Conservation (phyloP, 2,329 filamentous ascomycete genomes). For the Colletotrichum chlorophyti region DNA sequence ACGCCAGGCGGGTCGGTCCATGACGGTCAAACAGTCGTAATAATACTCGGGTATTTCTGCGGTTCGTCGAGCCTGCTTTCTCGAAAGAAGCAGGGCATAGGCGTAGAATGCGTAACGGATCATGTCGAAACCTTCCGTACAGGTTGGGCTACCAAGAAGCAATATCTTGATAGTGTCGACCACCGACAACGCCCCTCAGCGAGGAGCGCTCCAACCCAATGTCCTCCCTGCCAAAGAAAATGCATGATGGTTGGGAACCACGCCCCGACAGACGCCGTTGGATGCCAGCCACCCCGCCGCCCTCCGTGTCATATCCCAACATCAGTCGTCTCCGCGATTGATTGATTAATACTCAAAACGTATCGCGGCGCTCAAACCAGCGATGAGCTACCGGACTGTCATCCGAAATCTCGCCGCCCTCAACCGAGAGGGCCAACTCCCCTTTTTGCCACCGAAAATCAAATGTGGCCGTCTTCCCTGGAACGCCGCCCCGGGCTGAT, state of each 20-base stretch:
- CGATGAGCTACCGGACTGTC: slow-evolving; percentile 23
- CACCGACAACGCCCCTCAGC: slow-evolving; percentile 20
- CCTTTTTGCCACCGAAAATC: slow-evolving; percentile 24
- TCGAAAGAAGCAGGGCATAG: slow-evolving; percentile 22
- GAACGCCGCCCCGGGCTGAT: slow-evolving; percentile 27
- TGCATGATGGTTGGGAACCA: slow-evolving; percentile 18
- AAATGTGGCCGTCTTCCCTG: slow-evolving; percentile 26
- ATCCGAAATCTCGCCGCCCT: not conserved
- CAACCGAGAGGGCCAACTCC: slow-evolving; percentile 15
- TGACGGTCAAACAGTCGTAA: not conserved
- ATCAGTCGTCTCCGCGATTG: slow-evolving; percentile 29
- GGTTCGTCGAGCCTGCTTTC: slow-evolving; percentile 24
- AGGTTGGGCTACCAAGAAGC: slow-evolving; percentile 6
- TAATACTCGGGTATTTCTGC: slow-evolving; percentile 30
- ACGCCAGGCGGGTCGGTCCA: not conserved
- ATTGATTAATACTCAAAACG: slow-evolving; percentile 29
- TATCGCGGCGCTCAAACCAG: slow-evolving; percentile 27
- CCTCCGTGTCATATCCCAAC: slow-evolving; percentile 28
- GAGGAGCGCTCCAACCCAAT: slow-evolving; percentile 22
- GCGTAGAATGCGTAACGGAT: slow-evolving; percentile 27
- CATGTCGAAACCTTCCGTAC: slow-evolving; percentile 21
- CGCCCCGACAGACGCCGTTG: slow-evolving; percentile 27
- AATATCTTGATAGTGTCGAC: slow-evolving; percentile 23
- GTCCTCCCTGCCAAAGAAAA: slow-evolving; percentile 19
- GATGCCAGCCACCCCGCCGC: slow-evolving; percentile 25